phyloP scores from a whole-genome alignment of 176 grass and related monocot species.

The Dactylis glomerata region DNA sequence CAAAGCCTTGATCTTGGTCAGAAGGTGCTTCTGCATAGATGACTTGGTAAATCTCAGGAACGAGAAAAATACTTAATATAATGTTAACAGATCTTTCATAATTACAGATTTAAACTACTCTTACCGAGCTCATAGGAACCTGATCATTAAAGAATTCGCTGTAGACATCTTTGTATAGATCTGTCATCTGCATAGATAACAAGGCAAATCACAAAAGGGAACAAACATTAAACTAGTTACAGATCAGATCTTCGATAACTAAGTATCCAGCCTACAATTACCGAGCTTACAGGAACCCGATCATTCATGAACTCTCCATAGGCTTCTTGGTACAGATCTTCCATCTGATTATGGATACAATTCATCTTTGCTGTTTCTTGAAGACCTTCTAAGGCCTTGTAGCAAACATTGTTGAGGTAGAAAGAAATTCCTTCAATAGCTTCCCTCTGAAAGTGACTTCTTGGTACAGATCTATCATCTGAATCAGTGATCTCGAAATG shows the following conservation, averaged over 20 bases:
- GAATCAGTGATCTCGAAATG: background rate
- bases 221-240: background rate
- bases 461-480: background rate
- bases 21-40: conserved; percentile 9
- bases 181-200: background rate
- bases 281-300: conserved; percentile 9
- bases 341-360: background rate
- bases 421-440: conserved; percentile 14
- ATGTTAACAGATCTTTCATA: background rate
- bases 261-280: background rate
- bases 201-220: background rate
- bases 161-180: background rate
- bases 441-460: background rate
- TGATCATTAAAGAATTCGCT: background rate
- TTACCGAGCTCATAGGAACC: conserved; percentile 30
- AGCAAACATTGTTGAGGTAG: conserved; percentile 32
- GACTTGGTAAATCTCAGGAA: background rate
- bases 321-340: background rate
- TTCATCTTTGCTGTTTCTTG: background rate
- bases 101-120: background rate
- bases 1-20: conserved; percentile 19
- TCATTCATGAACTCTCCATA: background rate
- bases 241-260: background rate
- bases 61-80: background rate
- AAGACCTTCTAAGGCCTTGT: background rate